phyloP scores from a whole-genome alignment of 257 asterid species.

The Lithospermum erythrorhizon region DNA sequence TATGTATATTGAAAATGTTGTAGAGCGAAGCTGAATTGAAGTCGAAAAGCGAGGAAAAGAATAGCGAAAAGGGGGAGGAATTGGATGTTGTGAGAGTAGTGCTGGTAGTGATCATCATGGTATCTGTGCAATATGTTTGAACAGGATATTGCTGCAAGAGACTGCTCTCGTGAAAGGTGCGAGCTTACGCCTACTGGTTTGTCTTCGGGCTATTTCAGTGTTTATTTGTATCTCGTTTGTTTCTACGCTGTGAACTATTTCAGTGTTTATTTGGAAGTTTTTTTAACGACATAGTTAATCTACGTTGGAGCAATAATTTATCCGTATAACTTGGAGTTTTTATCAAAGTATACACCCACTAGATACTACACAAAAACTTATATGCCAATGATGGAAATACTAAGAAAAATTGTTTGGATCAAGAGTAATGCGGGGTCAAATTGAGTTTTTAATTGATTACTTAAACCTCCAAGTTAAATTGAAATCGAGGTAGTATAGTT shows the following conservation, averaged over 20 bases:
- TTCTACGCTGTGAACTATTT: not conserved
- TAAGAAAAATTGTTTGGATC: too few relatives aligned
- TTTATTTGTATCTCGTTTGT: not conserved
- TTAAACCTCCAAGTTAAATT: too few relatives aligned
- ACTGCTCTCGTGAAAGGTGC: constrained; percentile 98
- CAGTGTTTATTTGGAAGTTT: too few relatives aligned
- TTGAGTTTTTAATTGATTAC: too few relatives aligned
- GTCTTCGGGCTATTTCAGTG: constrained; percentile 16
- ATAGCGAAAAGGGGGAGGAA: not conserved
- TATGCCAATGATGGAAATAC: too few relatives aligned
- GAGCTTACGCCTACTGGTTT: constrained; percentile 99
- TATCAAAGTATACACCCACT: too few relatives aligned
- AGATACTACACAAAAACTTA: too few relatives aligned
- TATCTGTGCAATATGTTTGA: constrained; percentile 69
- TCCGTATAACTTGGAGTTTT: too few relatives aligned
- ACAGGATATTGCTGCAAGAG: constrained; percentile 65
- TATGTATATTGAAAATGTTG: not conserved
- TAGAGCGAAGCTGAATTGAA: not conserved
- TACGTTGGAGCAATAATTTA: too few relatives aligned
- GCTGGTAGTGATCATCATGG: constrained; percentile 33
- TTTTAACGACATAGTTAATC: too few relatives aligned
- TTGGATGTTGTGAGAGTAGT: not conserved
- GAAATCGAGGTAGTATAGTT: too few relatives aligned
- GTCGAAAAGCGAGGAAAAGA: constrained; percentile 5
- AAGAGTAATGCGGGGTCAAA: too few relatives aligned